A percentile compares a stretch with the other conserved stretches of the same genome.
phyloP scores from a whole-genome alignment of 257 asterid genomes.

The Nicotiana obtusifolia region DNA sequence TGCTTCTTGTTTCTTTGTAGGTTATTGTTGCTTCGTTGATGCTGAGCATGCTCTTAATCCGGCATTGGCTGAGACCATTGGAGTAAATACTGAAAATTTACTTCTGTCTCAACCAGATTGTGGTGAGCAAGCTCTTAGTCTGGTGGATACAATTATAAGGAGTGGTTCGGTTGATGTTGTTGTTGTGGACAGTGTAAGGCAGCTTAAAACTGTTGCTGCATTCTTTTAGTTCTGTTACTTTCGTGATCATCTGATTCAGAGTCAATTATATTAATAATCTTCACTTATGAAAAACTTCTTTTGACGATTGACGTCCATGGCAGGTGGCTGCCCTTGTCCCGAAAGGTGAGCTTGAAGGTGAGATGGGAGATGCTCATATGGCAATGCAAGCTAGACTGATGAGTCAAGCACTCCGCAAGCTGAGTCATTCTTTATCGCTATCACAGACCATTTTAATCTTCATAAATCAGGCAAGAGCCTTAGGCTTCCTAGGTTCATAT shows the following conservation, averaged over 20 bases:
- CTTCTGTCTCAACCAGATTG: constrained; percentile 97
- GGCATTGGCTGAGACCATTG: constrained; percentile 75
- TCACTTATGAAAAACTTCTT: not conserved
- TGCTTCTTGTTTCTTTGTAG: constrained; percentile 25
- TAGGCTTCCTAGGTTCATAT: not conserved
- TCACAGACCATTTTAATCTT: constrained; percentile 87
- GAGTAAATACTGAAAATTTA: constrained; percentile 71
- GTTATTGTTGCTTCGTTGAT: constrained; percentile 89
- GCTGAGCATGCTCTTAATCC: constrained; percentile 99
- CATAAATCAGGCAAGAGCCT: constrained; percentile 71
- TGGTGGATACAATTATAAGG: constrained; percentile 90
- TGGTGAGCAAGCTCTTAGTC: constrained; percentile 98
- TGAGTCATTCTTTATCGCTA: constrained; percentile 89
- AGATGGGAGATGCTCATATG: constrained; percentile 99
- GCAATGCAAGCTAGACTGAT: constrained; percentile 99
- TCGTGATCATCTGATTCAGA: constrained; percentile 9
- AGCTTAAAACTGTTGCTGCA: not conserved
- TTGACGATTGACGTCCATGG: constrained; percentile 10
- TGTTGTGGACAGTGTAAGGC: constrained; percentile 94
- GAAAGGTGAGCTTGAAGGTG: constrained; percentile 97
- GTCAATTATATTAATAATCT: constrained; percentile 6
- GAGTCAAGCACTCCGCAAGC: constrained; percentile 97
- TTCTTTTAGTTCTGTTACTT: constrained; percentile 8
- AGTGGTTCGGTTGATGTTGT: constrained; percentile 99
- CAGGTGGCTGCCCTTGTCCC: constrained; percentile 99